A percentile compares a stretch with the other conserved stretches of the same genome.
phyloP scores from a whole-genome alignment of 768 basidiomycete species.

The Suillus luteus region DNA sequence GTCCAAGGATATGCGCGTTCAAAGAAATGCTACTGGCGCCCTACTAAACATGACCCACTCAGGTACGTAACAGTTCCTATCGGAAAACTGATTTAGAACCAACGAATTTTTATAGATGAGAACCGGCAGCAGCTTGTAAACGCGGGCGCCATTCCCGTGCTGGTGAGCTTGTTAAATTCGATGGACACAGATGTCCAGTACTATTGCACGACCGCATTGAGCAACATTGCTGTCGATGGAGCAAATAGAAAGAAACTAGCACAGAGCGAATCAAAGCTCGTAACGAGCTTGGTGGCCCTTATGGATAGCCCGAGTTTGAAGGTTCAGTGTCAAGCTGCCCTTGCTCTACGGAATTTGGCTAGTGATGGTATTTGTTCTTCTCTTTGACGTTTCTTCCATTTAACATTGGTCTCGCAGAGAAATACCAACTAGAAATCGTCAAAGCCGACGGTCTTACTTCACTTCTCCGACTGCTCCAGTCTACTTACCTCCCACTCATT shows the following conservation, averaged over 20 bases:
- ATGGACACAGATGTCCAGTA: slow-evolving; percentile 99
- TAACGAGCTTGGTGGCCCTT: slow-evolving; percentile 87
- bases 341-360: slow-evolving; percentile 94
- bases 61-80: slow-evolving; percentile 50
- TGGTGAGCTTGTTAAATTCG: slow-evolving; percentile 91
- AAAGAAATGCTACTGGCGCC: slow-evolving; percentile 97
- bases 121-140: slow-evolving; percentile 98
- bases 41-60: slow-evolving; percentile 99
- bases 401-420: slow-evolving; percentile 56
- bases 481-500: slow-evolving; percentile 95
- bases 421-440: slow-evolving; percentile 98
- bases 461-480: slow-evolving; percentile 91
- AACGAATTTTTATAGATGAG: slow-evolving; percentile 65
- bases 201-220: slow-evolving; percentile 97
- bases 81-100: neutral
- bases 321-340: slow-evolving; percentile 97
- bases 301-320: slow-evolving; percentile 99
- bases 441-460: slow-evolving; percentile 91
- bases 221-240: slow-evolving; percentile 98
- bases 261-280: slow-evolving; percentile 90
- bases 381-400: slow-evolving; percentile 20
- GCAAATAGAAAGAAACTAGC: slow-evolving; percentile 92
- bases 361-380: slow-evolving; percentile 71
- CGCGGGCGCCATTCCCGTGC: slow-evolving; percentile 96
- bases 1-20: slow-evolving; percentile 99